Conservation (phyloP, 306 rosid species). For the Urtica urens region DNA sequence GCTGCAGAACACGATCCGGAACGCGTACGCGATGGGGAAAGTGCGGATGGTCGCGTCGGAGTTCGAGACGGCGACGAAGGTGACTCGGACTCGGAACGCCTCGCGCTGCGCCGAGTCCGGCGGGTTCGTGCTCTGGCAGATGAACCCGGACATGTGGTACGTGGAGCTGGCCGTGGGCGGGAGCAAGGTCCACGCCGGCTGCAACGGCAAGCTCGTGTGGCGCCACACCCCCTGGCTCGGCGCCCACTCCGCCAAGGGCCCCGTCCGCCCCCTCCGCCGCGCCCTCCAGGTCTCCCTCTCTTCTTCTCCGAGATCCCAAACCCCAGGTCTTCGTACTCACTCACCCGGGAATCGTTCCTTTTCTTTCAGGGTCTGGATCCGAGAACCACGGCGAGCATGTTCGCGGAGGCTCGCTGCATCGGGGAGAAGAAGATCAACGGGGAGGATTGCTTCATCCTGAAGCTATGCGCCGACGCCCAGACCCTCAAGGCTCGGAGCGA, state of each 20-base stretch:
- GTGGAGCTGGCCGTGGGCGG: conserved; percentile 97
- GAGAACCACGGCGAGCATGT: conserved; percentile 85
- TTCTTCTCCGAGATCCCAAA: not conserved
- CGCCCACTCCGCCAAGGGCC: conserved; percentile 93
- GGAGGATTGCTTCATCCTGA: conserved; percentile 95
- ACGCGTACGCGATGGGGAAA: conserved; percentile 97
- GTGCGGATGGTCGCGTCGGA: conserved; percentile 93
- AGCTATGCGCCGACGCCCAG: conserved; percentile 80
- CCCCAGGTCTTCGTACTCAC: too few species aligned
- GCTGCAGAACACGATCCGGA: conserved; percentile 66
- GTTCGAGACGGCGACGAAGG: conserved; percentile 83
- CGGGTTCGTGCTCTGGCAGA: conserved; percentile 99
- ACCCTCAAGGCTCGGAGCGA: conserved; percentile 90
- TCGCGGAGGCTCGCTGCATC: conserved; percentile 75
- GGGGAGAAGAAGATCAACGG: conserved; percentile 90
- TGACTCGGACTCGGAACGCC: conserved; percentile 56
- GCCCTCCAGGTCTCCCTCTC: conserved; percentile 55
- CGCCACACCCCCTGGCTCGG: conserved; percentile 99
- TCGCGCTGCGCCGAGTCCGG: conserved; percentile 83
- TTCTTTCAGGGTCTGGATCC: conserved; percentile 95
- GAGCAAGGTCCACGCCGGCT: conserved; percentile 92
- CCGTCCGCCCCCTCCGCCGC: conserved; percentile 91
- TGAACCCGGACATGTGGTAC: conserved; percentile 99
- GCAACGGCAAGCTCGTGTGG: conserved; percentile 96
- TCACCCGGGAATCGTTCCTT: too few species aligned